Conservation (phyloP, 768 basidiomycete genomes). For the Suillus tomentosus region DNA sequence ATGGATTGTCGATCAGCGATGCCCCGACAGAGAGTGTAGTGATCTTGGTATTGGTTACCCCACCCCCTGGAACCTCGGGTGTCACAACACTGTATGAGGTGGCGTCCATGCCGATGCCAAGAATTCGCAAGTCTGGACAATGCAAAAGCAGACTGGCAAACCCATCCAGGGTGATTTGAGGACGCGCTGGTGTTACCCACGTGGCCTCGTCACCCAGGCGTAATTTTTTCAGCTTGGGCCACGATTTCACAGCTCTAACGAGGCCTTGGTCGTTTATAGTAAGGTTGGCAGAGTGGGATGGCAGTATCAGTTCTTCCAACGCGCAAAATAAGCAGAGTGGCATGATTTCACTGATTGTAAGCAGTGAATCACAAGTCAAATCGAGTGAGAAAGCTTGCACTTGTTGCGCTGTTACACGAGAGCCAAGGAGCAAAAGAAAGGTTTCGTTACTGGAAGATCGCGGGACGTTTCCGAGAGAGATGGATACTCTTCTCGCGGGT, state of each 20-base stretch:
- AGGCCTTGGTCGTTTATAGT: not conserved
- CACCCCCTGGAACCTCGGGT: constrained; percentile 2
- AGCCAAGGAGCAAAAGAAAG: not conserved
- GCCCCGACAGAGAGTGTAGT: not conserved
- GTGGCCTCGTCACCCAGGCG: not conserved
- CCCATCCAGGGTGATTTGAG: not conserved
- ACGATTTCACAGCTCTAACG: not conserved
- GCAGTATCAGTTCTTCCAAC: not conserved
- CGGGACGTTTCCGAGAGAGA: not conserved
- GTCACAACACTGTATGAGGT: not conserved
- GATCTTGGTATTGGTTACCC: constrained; percentile 4
- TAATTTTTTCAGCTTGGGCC: not conserved
- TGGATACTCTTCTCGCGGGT: not conserved
- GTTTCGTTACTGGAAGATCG: constrained; percentile 19
- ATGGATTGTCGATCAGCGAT: not conserved
- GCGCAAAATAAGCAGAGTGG: not conserved
- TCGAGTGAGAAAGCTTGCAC: not conserved
- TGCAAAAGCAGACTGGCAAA: not conserved
- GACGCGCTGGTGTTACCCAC: not conserved
- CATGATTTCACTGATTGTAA: not conserved
- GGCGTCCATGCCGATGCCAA: not conserved
- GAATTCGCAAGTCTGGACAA: not conserved
- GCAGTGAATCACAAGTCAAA: not conserved
- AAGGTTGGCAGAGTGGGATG: not conserved
- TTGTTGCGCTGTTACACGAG: not conserved